phyloP scores from a whole-genome alignment of 2,329 filamentous ascomycete genomes.

The Colletotrichum sp. region DNA sequence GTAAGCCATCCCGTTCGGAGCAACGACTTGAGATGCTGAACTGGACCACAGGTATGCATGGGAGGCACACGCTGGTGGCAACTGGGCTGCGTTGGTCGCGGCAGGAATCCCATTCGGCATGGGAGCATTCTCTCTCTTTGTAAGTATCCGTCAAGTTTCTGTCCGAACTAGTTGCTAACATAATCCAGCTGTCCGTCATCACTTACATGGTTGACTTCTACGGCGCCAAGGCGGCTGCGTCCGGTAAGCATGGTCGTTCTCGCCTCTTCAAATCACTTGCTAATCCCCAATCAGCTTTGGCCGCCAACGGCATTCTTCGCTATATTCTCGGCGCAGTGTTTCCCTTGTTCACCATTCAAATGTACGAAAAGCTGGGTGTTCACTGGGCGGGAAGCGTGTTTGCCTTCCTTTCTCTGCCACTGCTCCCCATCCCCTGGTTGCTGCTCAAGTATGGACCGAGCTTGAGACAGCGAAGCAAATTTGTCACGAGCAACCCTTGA shows the following conservation, averaged over 20 bases:
- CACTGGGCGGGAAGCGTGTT: constrained; percentile 35
- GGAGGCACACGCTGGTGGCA: constrained; percentile 32
- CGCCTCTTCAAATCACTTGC: not conserved
- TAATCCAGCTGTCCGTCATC: not conserved
- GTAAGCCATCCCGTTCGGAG: not conserved
- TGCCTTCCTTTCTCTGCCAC: constrained; percentile 20
- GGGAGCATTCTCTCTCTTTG: not conserved
- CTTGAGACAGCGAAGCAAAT: not conserved
- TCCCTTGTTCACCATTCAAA: constrained; percentile 47
- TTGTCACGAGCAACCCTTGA: not conserved
- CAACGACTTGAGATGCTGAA: not conserved
- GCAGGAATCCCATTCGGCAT: constrained; percentile 22
- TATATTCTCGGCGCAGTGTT: constrained; percentile 46
- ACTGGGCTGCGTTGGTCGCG: constrained; percentile 22
- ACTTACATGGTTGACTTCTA: constrained; percentile 25
- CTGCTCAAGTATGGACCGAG: constrained; percentile 8
- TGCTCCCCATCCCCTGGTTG: constrained; percentile 25
- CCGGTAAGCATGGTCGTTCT: not conserved
- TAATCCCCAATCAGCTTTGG: constrained; percentile 22
- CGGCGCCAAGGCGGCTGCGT: constrained; percentile 18
- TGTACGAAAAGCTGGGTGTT: constrained; percentile 39
- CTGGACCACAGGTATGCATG: constrained; percentile 23
- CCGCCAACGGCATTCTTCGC: constrained; percentile 48
- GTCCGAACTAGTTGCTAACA: rapidly evolving
- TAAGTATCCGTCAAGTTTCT: not conserved